Evolutionary conservation across 805 yeast genomes (phyloP).

Genomic region (Nakazawaea wyomingensis): DNA sequence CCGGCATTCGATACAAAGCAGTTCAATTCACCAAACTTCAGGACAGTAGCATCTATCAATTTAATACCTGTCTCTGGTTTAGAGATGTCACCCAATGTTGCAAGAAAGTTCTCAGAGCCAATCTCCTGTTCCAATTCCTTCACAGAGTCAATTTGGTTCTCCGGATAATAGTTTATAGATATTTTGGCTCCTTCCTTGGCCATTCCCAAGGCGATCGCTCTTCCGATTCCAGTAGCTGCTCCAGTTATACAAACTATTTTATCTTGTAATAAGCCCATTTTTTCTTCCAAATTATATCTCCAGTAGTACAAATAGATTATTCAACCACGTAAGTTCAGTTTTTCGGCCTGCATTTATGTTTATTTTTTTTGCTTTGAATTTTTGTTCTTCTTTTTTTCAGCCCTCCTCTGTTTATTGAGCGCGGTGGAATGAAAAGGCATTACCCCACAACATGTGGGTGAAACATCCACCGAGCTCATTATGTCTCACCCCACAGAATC

Average conservation of each 20-base stretch:
- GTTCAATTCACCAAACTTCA: conserved; percentile 33
- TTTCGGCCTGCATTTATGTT: too few species aligned
- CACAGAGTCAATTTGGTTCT: conserved; percentile 18
- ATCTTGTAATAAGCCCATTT: conserved; percentile 21
- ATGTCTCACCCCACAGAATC: too few species aligned
- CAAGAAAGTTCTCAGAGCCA: conserved; percentile 23
- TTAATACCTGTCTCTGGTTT: conserved; percentile 30
- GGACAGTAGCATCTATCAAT: conserved; percentile 28
- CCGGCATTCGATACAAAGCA: conserved; percentile 44
- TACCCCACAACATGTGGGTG: too few species aligned
- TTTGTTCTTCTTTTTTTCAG: too few species aligned
- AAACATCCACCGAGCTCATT: too few species aligned
- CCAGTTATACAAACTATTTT: conserved; percentile 39
- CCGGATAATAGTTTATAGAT: conserved; percentile 26
- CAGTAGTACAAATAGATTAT: too few species aligned
- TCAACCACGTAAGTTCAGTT: too few species aligned
- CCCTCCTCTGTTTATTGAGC: too few species aligned
- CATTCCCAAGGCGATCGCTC: conserved; percentile 37
- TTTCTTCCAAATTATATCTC: too few species aligned
- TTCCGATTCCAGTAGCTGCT: conserved; percentile 42
- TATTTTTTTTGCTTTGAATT: too few species aligned
- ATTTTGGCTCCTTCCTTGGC: conserved; percentile 24
- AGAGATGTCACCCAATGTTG: conserved; percentile 41
- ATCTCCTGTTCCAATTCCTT: conserved; percentile 22
- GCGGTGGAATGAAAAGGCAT: too few species aligned